Evolutionary conservation across 768 basidiomycete genomes (phyloP).

Genomic region (Filobasidium wieringae): DNA sequence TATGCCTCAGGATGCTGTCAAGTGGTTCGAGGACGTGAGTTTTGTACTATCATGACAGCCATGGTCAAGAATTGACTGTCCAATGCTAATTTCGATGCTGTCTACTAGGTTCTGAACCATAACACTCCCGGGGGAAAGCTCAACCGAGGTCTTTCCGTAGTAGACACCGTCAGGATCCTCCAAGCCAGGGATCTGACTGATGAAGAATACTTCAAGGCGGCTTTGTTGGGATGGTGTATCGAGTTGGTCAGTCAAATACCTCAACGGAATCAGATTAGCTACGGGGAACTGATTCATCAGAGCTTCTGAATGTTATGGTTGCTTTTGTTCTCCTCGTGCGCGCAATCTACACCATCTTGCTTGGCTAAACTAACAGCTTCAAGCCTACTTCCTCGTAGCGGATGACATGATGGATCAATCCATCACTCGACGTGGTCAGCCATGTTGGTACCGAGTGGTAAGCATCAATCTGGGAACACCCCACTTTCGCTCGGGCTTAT

Average conservation of each 20-base stretch:
- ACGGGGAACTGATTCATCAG: neutral
- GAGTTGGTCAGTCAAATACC: slow-evolving; percentile 62
- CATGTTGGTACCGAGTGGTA: slow-evolving; percentile 76
- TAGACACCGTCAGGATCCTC: slow-evolving; percentile 82
- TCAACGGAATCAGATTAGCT: neutral
- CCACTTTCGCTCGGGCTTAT: neutral
- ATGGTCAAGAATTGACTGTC: neutral
- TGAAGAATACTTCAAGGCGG: slow-evolving; percentile 78
- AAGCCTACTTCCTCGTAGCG: slow-evolving; percentile 92
- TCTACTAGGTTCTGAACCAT: slow-evolving; percentile 54
- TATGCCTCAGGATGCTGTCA: slow-evolving; percentile 71
- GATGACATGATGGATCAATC: slow-evolving; percentile 97
- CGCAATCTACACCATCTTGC: too few relatives aligned
- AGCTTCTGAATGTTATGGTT: neutral
- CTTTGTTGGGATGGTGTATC: slow-evolving; percentile 86
- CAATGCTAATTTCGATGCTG: neutral
- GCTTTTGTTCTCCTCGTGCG: too few relatives aligned
- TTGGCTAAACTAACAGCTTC: slow-evolving; percentile 53
- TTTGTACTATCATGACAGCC: neutral
- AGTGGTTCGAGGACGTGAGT: slow-evolving; percentile 72
- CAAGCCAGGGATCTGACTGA: slow-evolving; percentile 46
- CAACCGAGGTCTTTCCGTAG: slow-evolving; percentile 90
- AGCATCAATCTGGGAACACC: slow-evolving; percentile 13
- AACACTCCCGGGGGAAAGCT: slow-evolving; percentile 93
- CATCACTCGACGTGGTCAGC: slow-evolving; percentile 83